Conservation (phyloP, 2,329 filamentous ascomycete species). For the Pseudogymnoascus sp. region DNA sequence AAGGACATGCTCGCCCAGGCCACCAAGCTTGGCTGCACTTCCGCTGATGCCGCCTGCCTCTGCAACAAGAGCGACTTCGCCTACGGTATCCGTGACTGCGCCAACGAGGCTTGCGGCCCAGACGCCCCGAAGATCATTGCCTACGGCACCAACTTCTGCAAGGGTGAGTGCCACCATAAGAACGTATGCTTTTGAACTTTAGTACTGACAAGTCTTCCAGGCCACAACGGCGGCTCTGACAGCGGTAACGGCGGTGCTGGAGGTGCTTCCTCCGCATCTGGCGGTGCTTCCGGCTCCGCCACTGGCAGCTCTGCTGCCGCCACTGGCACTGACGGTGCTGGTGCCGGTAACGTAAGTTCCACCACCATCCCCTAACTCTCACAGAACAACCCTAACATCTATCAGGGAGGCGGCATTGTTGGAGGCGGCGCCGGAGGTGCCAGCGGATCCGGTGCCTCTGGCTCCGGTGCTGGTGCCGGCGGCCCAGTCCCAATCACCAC, state of each 20-base stretch:
- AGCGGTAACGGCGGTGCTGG: background rate
- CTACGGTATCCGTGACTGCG: slow-evolving; percentile 41
- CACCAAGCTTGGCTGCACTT: slow-evolving; percentile 32
- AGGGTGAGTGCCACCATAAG: background rate
- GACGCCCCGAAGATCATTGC: slow-evolving; percentile 23
- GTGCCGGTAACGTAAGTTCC: background rate
- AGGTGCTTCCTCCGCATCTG: background rate
- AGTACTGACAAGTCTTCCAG: background rate
- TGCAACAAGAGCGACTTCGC: slow-evolving; percentile 37
- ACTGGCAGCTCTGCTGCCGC: background rate
- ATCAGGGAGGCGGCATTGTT: background rate
- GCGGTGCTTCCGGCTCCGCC: background rate
- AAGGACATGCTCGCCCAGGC: slow-evolving; percentile 38
- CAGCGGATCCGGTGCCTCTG: background rate
- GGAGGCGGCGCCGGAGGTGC: background rate
- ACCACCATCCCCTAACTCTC: background rate
- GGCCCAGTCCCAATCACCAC: slow-evolving; percentile 6
- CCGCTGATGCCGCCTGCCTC: slow-evolving; percentile 34
- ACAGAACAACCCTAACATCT: background rate
- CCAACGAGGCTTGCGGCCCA: slow-evolving; percentile 33
- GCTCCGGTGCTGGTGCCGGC: background rate
- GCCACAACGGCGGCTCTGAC: background rate
- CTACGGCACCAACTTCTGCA: slow-evolving; percentile 24
- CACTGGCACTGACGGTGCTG: background rate
- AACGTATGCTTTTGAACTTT: background rate